Conservation (phyloP, 768 basidiomycete species). For the Auricularia sp. region DNA sequence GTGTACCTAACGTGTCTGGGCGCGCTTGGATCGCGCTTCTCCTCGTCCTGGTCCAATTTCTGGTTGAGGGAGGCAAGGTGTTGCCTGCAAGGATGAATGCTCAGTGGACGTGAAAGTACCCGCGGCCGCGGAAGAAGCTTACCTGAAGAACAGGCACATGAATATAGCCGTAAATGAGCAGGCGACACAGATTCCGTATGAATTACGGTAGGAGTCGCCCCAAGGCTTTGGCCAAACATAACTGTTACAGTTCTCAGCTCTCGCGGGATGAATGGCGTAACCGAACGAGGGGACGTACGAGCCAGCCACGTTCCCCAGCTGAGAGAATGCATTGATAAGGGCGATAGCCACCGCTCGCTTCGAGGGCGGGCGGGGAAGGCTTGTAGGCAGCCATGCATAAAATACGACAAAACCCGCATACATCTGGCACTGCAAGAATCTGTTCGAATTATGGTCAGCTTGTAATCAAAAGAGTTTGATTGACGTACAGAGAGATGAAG, state of each 20-base stretch:
- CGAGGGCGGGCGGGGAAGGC: conserved; percentile 68
- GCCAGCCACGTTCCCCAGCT: conserved; percentile 76
- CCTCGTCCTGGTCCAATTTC: conserved; percentile 29
- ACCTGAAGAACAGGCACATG: conserved; percentile 40
- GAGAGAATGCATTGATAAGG: conserved; percentile 69
- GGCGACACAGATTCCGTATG: conserved; percentile 66
- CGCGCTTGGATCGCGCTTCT: conserved; percentile 9
- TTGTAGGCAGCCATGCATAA: conserved; percentile 42
- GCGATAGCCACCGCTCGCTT: conserved; percentile 86
- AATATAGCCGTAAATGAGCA: conserved; percentile 31
- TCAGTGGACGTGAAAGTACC: not conserved
- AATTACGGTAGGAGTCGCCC: conserved; percentile 60
- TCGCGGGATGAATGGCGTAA: not conserved
- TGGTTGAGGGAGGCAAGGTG: conserved; percentile 34
- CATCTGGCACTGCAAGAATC: conserved; percentile 69
- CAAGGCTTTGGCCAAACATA: conserved; percentile 60
- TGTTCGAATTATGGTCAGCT: conserved; percentile 17
- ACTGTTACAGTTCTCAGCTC: conserved; percentile 17
- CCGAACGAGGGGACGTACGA: conserved; percentile 42
- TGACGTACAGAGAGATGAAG: conserved; percentile 49
- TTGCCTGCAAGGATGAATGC: not conserved
- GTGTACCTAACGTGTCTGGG: not conserved
- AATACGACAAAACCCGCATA: conserved; percentile 66
- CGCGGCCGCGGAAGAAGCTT: not conserved
- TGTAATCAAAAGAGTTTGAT: not conserved